phyloP scores from a whole-genome alignment of 192 early-diverging fungal species.

The Podila horticola region DNA sequence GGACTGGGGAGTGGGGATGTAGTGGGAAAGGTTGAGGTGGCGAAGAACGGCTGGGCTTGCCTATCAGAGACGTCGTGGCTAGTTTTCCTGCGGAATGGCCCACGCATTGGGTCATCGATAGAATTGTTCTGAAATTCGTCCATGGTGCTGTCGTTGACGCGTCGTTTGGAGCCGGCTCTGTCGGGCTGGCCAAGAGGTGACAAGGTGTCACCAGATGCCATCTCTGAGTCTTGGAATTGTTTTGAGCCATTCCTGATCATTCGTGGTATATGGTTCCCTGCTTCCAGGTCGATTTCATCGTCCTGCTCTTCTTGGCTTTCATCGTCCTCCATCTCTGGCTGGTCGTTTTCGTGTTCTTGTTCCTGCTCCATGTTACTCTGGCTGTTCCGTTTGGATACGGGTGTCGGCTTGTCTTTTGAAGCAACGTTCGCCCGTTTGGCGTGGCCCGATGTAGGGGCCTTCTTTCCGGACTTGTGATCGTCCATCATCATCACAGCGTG shows the following conservation, averaged over 20 bases:
- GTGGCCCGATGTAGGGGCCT: not conserved
- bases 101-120: conserved; percentile 15
- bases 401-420: not conserved
- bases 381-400: conserved; percentile 4
- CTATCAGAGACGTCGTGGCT: conserved; percentile 32
- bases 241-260: conserved; percentile 7
- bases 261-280: conserved; percentile 26
- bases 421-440: conserved; percentile 4
- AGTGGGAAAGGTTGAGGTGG: not conserved
- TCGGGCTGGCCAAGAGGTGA: conserved; percentile 23
- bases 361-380: not conserved
- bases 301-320: conserved; percentile 11
- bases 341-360: not conserved
- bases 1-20: conserved; percentile 3
- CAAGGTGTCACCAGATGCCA: conserved; percentile 24
- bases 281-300: conserved; percentile 41
- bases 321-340: not conserved
- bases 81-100: conserved; percentile 51
- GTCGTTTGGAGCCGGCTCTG: conserved; percentile 32
- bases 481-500: conserved; percentile 55
- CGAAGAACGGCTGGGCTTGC: not conserved
- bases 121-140: conserved; percentile 27
- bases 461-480: conserved; percentile 51
- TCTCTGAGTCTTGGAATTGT: conserved; percentile 18
- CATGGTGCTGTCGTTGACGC: conserved; percentile 29